These are phyloP conservation scores for Phytophthora fragariaefolia DNA, from an alignment of 352 stramenopile genomes.

Conservation along the genomic window DNA sequence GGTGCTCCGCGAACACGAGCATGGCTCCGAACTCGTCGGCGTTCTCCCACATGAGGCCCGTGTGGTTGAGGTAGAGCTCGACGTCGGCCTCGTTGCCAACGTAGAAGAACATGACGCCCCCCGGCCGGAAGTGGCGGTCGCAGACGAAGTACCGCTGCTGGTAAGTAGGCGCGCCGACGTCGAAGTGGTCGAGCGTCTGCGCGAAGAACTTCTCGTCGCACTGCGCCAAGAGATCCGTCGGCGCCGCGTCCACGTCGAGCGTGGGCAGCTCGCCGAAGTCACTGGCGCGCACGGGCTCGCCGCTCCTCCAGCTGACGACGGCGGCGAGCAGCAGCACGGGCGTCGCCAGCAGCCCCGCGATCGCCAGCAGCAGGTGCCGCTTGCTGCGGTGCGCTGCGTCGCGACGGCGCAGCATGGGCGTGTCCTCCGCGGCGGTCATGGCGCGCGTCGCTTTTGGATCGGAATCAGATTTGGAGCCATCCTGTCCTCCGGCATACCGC, in stretches of 20 bases:
- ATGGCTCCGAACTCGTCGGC: conserved; percentile 89
- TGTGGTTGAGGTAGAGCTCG: conserved; percentile 95
- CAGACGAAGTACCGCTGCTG: conserved; percentile 92
- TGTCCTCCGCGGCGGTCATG: too few species aligned
- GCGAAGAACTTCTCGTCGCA: conserved; percentile 80
- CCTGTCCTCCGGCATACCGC: not conserved
- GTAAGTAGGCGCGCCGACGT: conserved; percentile 64
- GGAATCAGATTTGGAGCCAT: too few species aligned
- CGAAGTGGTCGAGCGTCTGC: conserved; percentile 83
- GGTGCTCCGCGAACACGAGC: conserved; percentile 97
- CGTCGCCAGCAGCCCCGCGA: conserved; percentile 22
- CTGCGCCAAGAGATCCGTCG: conserved; percentile 50
- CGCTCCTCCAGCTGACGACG: conserved; percentile 9
- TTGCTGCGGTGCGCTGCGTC: conserved; percentile 6
- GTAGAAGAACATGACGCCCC: conserved; percentile 93
- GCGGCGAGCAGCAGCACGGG: conserved; percentile 33
- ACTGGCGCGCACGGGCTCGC: not conserved
- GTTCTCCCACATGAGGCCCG: conserved; percentile 97
- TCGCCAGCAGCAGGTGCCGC: conserved; percentile 23
- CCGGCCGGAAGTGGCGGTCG: conserved; percentile 62
- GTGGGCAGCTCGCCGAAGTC: conserved; percentile 9
- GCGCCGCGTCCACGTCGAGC: conserved; percentile 49
- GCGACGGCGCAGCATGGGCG: conserved; percentile 17
- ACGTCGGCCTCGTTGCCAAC: conserved; percentile 96
- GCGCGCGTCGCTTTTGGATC: too few species aligned